Percentiles rank a stretch among this genome's conserved stretches.
These are phyloP conservation scores for Blakeslea trispora DNA, from an alignment of 371 early-diverging fungal species.

Conservation along the genomic window DNA sequence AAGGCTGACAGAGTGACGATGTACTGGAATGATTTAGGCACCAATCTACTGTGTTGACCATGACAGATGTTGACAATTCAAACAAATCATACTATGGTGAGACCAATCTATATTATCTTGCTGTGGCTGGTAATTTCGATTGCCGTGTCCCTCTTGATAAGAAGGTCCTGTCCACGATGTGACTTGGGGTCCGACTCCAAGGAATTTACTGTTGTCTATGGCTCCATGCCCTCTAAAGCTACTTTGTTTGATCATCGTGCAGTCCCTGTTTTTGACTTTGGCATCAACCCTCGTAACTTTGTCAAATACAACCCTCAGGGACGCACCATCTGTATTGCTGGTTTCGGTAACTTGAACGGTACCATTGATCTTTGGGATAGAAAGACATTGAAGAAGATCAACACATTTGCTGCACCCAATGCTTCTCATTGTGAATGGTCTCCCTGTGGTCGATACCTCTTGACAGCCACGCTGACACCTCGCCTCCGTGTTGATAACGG, in stretches of 20 bases:
- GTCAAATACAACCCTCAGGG: slow-evolving; percentile 91
- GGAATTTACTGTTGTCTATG: slow-evolving; percentile 95
- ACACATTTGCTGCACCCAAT: slow-evolving; percentile 79
- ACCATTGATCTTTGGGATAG: slow-evolving; percentile 93
- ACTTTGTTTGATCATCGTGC: slow-evolving; percentile 92
- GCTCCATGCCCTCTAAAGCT: slow-evolving; percentile 92
- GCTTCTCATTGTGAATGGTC: slow-evolving; percentile 89
- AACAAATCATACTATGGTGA: slow-evolving; percentile 97
- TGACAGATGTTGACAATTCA: slow-evolving; percentile 94
- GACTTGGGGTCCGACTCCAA: slow-evolving; percentile 92
- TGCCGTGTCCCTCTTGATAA: slow-evolving; percentile 84
- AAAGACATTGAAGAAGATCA: slow-evolving; percentile 76
- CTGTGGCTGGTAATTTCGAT: slow-evolving; percentile 92
- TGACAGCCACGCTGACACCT: slow-evolving; percentile 92
- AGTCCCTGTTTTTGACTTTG: slow-evolving; percentile 82
- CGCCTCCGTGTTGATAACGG: slow-evolving; percentile 97
- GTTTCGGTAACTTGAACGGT: slow-evolving; percentile 96
- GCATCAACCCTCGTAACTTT: slow-evolving; percentile 83
- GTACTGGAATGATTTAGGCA: slow-evolving; percentile 94
- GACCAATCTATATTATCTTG: slow-evolving; percentile 87
- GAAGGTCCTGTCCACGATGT: slow-evolving; percentile 97
- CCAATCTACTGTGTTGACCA: slow-evolving; percentile 84
- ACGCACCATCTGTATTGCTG: slow-evolving; percentile 82
- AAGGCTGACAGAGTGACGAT: slow-evolving; percentile 92
- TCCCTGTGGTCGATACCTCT: slow-evolving; percentile 88